These are phyloP conservation scores for Penicillium sp. DNA, from an alignment of 2,329 filamentous ascomycete genomes.

Conservation along the genomic window DNA sequence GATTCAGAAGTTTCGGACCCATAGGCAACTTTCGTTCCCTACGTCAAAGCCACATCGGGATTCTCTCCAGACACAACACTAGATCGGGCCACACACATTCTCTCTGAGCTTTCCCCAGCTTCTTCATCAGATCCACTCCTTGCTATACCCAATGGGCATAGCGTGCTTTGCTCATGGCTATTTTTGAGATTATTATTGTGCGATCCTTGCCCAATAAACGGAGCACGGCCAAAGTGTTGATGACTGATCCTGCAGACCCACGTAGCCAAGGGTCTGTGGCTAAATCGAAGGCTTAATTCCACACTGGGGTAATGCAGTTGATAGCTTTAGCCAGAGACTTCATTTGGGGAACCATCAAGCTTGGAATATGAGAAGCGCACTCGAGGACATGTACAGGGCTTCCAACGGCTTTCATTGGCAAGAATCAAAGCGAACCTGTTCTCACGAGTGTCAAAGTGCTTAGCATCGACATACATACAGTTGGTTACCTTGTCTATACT, in stretches of 20 bases:
- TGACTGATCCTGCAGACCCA: not conserved
- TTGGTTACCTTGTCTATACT: not conserved
- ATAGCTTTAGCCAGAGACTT: not conserved
- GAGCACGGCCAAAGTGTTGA: not conserved
- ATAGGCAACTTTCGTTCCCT: not conserved
- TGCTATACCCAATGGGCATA: constrained; percentile 16
- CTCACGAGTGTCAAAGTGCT: not conserved
- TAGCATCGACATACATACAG: not conserved
- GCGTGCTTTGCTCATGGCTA: constrained; percentile 4
- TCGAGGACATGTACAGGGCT: not conserved
- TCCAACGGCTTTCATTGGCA: not conserved
- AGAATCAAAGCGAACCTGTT: not conserved
- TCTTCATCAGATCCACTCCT: constrained; percentile 15
- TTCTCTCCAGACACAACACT: not conserved
- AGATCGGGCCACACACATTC: constrained; percentile 5
- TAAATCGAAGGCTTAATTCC: not conserved
- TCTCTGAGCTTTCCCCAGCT: constrained; percentile 17
- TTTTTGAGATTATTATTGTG: not conserved
- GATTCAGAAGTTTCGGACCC: not conserved
- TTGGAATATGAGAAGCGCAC: not conserved
- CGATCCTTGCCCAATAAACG: not conserved
- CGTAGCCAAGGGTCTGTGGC: not conserved
- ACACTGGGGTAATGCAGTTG: not conserved
- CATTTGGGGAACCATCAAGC: not conserved
- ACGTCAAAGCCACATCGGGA: not conserved